phyloP scores from a whole-genome alignment of 805 yeast genomes.

The Cyberlindnera nakhonratchasimensis region DNA sequence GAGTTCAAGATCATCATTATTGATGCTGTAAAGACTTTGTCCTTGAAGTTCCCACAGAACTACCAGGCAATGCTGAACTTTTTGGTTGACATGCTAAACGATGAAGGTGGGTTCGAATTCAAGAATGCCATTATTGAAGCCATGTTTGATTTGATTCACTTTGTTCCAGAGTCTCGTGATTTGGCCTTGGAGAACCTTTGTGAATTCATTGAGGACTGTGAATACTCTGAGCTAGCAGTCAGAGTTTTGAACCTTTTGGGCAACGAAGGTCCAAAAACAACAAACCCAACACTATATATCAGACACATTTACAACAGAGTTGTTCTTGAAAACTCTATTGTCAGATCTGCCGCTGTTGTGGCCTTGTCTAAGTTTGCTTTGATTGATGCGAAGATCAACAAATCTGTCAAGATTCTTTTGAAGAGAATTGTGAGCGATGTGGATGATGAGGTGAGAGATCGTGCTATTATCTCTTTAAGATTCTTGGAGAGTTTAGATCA shows the following conservation, averaged over 20 bases:
- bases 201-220: constrained; percentile 98
- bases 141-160: constrained; percentile 83
- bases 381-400: constrained; percentile 58
- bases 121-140: constrained; percentile 91
- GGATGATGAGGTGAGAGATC: constrained; percentile 97
- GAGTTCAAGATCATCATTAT: constrained; percentile 93
- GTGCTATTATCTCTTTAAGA: constrained; percentile 83
- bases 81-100: constrained; percentile 78
- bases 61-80: constrained; percentile 79
- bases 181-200: constrained; percentile 83
- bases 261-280: constrained; percentile 85
- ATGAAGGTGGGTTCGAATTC: constrained; percentile 85
- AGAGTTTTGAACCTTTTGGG: constrained; percentile 90
- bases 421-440: constrained; percentile 81
- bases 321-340: constrained; percentile 91
- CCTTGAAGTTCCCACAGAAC: constrained; percentile 89
- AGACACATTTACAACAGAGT: constrained; percentile 96
- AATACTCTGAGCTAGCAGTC: constrained; percentile 90
- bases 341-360: constrained; percentile 92
- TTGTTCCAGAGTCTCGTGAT: constrained; percentile 79
- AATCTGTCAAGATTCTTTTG: constrained; percentile 71
- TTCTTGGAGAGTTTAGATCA: constrained; percentile 44
- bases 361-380: constrained; percentile 89
- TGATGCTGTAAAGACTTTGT: constrained; percentile 89
- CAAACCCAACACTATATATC: constrained; percentile 84